These are phyloP conservation scores for Sclerotinia trifoliorum DNA, from an alignment of 2,329 filamentous ascomycete genomes.

Conservation along the genomic window DNA sequence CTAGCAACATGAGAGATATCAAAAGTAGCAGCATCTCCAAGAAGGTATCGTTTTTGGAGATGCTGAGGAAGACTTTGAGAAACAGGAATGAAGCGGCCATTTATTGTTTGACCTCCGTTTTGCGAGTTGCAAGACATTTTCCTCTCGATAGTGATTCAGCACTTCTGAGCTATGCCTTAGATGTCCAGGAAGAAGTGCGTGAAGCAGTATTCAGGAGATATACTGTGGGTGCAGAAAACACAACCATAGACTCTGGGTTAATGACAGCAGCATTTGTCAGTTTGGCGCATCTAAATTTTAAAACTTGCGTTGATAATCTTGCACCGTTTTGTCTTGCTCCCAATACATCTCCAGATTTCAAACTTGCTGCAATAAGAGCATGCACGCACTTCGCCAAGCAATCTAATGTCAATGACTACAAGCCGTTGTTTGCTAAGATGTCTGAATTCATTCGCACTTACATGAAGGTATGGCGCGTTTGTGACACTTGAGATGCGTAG, in stretches of 20 bases:
- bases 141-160: constrained; percentile 58
- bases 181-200: constrained; percentile 66
- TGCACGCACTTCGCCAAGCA: constrained; percentile 62
- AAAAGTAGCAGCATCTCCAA: constrained; percentile 63
- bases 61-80: constrained; percentile 59
- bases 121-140: constrained; percentile 64
- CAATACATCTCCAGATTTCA: constrained; percentile 58
- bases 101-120: constrained; percentile 62
- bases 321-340: constrained; percentile 56
- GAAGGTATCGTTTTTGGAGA: constrained; percentile 64
- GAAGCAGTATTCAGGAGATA: constrained; percentile 62
- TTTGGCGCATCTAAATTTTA: constrained; percentile 60
- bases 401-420: constrained; percentile 49
- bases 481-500: not conserved
- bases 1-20: constrained; percentile 63
- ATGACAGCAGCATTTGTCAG: constrained; percentile 67
- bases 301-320: constrained; percentile 56
- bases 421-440: constrained; percentile 54
- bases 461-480: constrained; percentile 49
- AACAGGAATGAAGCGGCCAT: constrained; percentile 66
- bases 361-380: constrained; percentile 60
- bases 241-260: constrained; percentile 59
- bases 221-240: constrained; percentile 47
- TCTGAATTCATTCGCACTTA: constrained; percentile 57
- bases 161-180: constrained; percentile 62